Evolutionary conservation across 345 rosid genomes (phyloP).

Genomic region (Xanthoceras sorbifolium): DNA sequence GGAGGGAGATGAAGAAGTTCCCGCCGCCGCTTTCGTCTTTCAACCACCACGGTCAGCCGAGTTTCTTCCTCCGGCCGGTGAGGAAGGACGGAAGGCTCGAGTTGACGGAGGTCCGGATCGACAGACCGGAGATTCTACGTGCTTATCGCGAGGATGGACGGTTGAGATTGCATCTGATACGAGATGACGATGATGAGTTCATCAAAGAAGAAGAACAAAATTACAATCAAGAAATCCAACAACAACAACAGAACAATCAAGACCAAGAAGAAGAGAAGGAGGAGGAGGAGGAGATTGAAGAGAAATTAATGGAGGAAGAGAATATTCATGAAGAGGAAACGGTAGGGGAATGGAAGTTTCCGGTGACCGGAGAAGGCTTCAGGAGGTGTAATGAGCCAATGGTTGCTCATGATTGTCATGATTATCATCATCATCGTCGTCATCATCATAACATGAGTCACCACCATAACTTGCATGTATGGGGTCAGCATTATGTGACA

Average conservation of each 20-base stretch:
- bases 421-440: conserved; percentile 20
- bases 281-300: conserved; percentile 14
- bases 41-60: conserved; percentile 56
- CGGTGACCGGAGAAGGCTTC: conserved; percentile 37
- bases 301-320: neutral
- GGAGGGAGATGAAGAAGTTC: conserved; percentile 41
- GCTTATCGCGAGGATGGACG: conserved; percentile 63
- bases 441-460: conserved; percentile 25
- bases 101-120: conserved; percentile 57
- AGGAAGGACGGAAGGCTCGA: conserved; percentile 77
- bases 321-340: conserved; percentile 14
- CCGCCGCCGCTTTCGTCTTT: conserved; percentile 72
- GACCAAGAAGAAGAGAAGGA: conserved; percentile 22
- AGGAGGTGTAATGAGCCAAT: conserved; percentile 45
- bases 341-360: conserved; percentile 36
- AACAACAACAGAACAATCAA: no score
- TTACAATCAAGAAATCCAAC: conserved; percentile 18
- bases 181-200: conserved; percentile 14
- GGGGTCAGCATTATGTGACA: conserved; percentile 66
- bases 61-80: conserved; percentile 58
- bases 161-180: conserved; percentile 58
- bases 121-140: conserved; percentile 57
- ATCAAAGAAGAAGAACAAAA: conserved; percentile 28
- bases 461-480: conserved; percentile 43
- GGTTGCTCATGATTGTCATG: conserved; percentile 26